These are phyloP conservation scores for Sphagnum magellanicum DNA, from an alignment of 228 moss, liverwort and hornwort genomes.

Conservation along the genomic window DNA sequence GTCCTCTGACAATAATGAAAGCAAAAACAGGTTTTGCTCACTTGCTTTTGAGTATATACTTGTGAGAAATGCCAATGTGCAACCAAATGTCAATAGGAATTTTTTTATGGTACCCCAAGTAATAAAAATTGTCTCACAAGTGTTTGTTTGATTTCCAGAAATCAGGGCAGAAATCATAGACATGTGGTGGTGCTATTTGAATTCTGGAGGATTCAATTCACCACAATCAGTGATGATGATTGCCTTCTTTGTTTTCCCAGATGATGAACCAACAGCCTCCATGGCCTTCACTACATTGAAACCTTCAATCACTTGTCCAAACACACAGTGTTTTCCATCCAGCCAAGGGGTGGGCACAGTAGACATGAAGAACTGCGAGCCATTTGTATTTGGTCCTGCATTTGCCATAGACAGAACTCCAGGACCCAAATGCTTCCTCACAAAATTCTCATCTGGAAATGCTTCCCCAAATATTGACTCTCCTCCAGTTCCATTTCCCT, in stretches of 20 bases:
- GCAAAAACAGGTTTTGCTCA: too few species aligned
- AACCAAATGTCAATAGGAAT: too few species aligned
- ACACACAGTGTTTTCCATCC: slow-evolving; percentile 5
- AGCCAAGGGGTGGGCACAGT: slow-evolving; percentile 13
- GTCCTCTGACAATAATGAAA: too few species aligned
- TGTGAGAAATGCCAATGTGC: too few species aligned
- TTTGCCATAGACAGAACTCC: slow-evolving; percentile 28
- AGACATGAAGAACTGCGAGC: slow-evolving; percentile 20
- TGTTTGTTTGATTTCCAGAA: too few species aligned
- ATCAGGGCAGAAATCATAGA: too few species aligned
- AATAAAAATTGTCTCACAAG: too few species aligned
- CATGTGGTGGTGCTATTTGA: too few species aligned
- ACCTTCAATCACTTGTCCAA: slow-evolving; percentile 9
- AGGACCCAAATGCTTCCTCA: slow-evolving; percentile 14
- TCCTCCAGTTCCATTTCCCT: slow-evolving; percentile 18
- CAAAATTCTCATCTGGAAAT: slow-evolving; percentile 24
- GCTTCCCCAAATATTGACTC: slow-evolving; percentile 17
- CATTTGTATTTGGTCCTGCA: slow-evolving; percentile 17
- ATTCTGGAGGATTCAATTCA: not conserved
- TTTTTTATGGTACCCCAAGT: too few species aligned
- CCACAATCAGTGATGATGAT: slow-evolving; percentile 7
- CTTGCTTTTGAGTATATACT: too few species aligned
- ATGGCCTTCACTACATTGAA: slow-evolving; percentile 11
- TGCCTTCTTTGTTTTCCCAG: slow-evolving; percentile 1
- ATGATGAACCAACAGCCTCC: slow-evolving; percentile 9